Base-by-base conservation (phyloP, 306 rosid genomes). In the Quercus dentata region DNA sequence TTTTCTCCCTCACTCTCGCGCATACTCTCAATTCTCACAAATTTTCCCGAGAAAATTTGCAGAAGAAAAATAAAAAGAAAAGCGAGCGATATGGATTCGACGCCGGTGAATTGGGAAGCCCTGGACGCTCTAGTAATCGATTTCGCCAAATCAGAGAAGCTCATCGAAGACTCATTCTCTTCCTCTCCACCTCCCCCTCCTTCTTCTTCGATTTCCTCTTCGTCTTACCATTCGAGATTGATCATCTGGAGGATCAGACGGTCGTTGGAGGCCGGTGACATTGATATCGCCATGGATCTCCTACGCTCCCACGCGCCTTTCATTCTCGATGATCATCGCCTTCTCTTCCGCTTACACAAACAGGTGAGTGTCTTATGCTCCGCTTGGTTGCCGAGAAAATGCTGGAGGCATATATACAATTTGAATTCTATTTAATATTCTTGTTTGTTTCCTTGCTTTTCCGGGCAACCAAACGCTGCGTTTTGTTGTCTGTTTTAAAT, bases 101-200 rank as follows among this genome's bases (percentile, higher is more conserved):
- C 91, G 83, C 90, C 93, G 9, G 89, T 96, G 69, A 96, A 91
- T 80, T 96, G 99, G 99, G 98, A 96, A 84, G 84, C 98, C 12
- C 97, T 96, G 3, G 99, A 96, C 78, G 73, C 92, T 41, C 86
- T 96, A 10, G 74, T 96, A 1, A 87, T 93, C 87, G 98, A 93
- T 70, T 96, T 96, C 79, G 98, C 97, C 25, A 93, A 91, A 87
- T 91, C 96, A 33, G 99, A 96, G 87, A 93, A 93, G 83, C 90
- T 96, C 61, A 76, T 96, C 75, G 98, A 91, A 49, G 87, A 89
- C 74, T 82, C 88, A 17, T 65, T 54, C 27, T 30, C 84, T 35
- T 69, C 89, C 6, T 41, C 89, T 35, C 72, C 72, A 13, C 79
- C 88, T 2, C 62, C 82, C 0, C 77, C 88, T 9, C 84, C 94